A percentile compares a stretch with the other conserved stretches of the same genome.
These are phyloP conservation scores for Fraxinus paxiana DNA, from an alignment of 305 asterid genomes.

Conservation along the genomic window DNA sequence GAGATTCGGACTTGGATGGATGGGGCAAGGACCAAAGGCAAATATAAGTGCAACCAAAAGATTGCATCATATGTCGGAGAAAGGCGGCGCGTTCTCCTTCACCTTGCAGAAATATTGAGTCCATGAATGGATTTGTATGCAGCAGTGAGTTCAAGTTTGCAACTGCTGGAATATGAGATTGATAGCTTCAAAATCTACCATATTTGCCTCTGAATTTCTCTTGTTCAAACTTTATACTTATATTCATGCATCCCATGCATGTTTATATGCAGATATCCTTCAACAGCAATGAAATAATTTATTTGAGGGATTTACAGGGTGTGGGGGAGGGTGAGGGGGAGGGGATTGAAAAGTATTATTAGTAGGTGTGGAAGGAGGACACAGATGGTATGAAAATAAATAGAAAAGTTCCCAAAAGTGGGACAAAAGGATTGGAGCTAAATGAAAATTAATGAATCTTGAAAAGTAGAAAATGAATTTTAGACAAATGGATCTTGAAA, in stretches of 20 bases:
- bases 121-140: conserved; percentile 35
- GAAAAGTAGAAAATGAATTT: conserved; percentile 6
- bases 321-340: background rate
- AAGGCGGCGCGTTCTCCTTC: conserved; percentile 45
- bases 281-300: background rate
- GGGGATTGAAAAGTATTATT: conserved; percentile 38
- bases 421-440: background rate
- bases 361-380: background rate
- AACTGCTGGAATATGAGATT: background rate
- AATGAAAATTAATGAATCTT: background rate
- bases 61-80: conserved; percentile 45
- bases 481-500: conserved; percentile 22
- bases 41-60: conserved; percentile 48
- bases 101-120: conserved; percentile 49
- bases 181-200: background rate
- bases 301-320: background rate
- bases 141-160: background rate
- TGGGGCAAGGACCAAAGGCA: conserved; percentile 60
- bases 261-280: background rate
- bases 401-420: background rate
- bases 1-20: conserved; percentile 40
- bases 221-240: background rate
- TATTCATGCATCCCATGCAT: background rate
- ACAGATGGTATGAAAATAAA: background rate
- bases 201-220: background rate